These are phyloP conservation scores for Alopecurus myosuroides DNA, from an alignment of 176 grass and related monocot species.

Conservation along the genomic window DNA sequence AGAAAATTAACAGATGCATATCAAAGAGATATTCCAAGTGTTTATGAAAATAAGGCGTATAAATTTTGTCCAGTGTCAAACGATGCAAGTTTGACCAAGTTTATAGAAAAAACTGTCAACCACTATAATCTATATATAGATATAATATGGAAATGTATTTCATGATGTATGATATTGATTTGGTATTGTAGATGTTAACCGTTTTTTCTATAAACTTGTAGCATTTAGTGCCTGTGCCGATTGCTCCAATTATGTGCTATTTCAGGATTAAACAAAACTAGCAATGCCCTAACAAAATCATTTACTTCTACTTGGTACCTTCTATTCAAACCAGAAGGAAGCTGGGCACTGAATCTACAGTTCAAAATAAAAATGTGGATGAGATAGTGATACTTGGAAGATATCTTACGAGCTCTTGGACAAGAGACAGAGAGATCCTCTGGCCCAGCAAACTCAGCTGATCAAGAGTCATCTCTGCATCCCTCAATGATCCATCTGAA, in stretches of 20 bases:
- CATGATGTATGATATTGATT: background rate
- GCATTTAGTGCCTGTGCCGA: background rate
- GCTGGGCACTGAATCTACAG: background rate
- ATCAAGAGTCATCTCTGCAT: slow-evolving; percentile 96
- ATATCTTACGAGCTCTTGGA: slow-evolving; percentile 97
- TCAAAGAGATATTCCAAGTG: background rate
- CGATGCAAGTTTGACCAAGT: background rate
- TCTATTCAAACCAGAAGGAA: slow-evolving; percentile 7
- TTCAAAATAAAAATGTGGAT: background rate
- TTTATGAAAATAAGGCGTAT: background rate
- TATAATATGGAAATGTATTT: background rate
- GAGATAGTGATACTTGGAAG: background rate
- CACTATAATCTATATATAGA: background rate
- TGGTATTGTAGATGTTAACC: background rate
- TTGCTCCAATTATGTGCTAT: slow-evolving; percentile 1
- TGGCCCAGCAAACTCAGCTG: slow-evolving; percentile 91
- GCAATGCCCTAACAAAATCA: slow-evolving; percentile 8
- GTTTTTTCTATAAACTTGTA: background rate
- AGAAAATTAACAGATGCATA: slow-evolving; percentile 7
- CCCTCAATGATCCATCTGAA: slow-evolving; percentile 87
- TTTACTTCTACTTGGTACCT: background rate
- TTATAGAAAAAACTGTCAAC: background rate
- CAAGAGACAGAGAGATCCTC: slow-evolving; percentile 78
- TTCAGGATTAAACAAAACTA: background rate
- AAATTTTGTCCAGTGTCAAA: background rate